A percentile compares a stretch with the other conserved stretches of the same genome.
Evolutionary conservation across 345 rosid genomes (phyloP).

Genomic region (Melaleuca alternifolia): DNA sequence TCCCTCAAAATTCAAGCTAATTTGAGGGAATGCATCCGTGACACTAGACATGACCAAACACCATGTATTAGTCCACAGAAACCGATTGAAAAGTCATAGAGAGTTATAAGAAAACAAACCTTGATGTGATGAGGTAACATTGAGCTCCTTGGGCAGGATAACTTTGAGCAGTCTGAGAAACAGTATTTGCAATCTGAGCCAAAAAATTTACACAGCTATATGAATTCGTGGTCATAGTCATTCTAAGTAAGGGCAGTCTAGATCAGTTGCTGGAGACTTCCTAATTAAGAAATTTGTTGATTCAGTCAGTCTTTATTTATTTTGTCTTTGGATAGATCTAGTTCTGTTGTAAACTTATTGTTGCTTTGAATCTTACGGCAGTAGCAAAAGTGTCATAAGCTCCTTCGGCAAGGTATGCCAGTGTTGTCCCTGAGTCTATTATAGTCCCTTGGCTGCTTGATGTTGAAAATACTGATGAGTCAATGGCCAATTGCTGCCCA

Average conservation of each 20-base stretch:
- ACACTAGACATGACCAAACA: conserved; percentile 31
- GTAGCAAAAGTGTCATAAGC: conserved; percentile 57
- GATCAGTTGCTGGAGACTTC: not conserved
- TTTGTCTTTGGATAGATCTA: not conserved
- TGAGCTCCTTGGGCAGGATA: conserved; percentile 47
- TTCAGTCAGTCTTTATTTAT: not conserved
- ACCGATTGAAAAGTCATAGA: not conserved
- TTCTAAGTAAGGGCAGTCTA: not conserved
- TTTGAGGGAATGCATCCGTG: conserved; percentile 63
- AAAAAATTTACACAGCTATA: not conserved
- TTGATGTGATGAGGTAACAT: conserved; percentile 55
- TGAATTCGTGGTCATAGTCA: not conserved
- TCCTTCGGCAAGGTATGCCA: conserved; percentile 82
- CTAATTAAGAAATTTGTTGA: not conserved
- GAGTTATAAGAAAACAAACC: conserved; percentile 31
- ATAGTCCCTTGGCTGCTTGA: conserved; percentile 75
- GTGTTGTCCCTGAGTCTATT: conserved; percentile 91
- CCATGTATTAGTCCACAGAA: not conserved
- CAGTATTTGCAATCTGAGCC: conserved; percentile 54
- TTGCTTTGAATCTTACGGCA: conserved; percentile 48
- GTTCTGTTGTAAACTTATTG: not conserved
- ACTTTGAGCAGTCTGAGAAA: conserved; percentile 46
- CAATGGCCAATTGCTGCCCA: conserved; percentile 52
- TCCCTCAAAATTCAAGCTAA: conserved; percentile 83
- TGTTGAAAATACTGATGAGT: conserved; percentile 65